Evolutionary conservation across 2,329 filamentous ascomycete species (phyloP).

Genomic region (Coniochaeta hoffmannii): DNA sequence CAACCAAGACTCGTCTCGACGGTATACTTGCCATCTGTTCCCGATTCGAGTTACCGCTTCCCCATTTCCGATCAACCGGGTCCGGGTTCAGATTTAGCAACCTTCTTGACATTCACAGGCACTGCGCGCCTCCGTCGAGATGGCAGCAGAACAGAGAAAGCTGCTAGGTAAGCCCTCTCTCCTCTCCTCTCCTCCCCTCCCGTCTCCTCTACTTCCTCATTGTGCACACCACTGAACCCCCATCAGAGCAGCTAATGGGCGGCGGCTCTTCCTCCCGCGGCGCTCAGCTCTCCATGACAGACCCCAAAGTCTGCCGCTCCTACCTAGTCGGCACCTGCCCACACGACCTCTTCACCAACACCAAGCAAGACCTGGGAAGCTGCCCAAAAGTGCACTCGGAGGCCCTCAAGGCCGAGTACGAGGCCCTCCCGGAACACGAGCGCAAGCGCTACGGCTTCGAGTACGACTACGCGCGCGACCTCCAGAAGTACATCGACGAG

Average conservation of each 20-base stretch:
- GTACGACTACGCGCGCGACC: conserved; percentile 92
- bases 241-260: conserved; percentile 82
- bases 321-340: conserved; percentile 92
- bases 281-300: conserved; percentile 78
- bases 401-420: conserved; percentile 82
- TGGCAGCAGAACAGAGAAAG: conserved; percentile 97
- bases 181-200: conserved; percentile 1
- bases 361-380: conserved; percentile 89
- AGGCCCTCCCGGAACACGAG: conserved; percentile 61
- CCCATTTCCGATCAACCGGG: too few relatives aligned
- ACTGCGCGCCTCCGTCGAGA: conserved; percentile 26
- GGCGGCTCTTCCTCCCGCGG: conserved; percentile 64
- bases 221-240: neutral
- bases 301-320: conserved; percentile 89
- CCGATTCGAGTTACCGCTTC: too few relatives aligned
- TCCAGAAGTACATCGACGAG: conserved; percentile 94
- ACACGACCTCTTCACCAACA: conserved; percentile 99
- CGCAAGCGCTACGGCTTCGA: conserved; percentile 82
- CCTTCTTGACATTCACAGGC: too few relatives aligned
- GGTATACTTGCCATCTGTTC: neutral
- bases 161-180: conserved; percentile 58
- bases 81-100: too few relatives aligned
- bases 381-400: conserved; percentile 88
- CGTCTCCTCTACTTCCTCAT: neutral
- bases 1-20: neutral